phyloP scores from a whole-genome alignment of 2,329 filamentous ascomycete species.

The Alternaria angustiovoidea region DNA sequence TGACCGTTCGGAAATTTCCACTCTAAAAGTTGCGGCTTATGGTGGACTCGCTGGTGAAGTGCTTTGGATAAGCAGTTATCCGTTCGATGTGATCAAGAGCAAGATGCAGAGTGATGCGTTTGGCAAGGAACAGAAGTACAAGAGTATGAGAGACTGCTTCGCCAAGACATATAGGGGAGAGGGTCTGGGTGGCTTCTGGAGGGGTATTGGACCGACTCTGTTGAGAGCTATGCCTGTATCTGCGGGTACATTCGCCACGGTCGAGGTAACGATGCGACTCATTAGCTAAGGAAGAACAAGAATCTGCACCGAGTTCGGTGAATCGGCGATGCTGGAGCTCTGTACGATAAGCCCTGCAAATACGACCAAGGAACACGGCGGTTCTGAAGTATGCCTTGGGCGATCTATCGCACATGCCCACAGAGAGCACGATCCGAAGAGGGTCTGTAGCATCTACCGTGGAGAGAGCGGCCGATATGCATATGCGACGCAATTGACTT shows the following conservation, averaged over 20 bases:
- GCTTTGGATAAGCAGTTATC: conserved; percentile 92
- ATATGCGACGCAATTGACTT: not conserved
- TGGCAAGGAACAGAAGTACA: conserved; percentile 74
- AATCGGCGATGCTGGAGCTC: not conserved
- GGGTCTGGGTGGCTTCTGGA: conserved; percentile 89
- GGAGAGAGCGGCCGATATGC: not conserved
- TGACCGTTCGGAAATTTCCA: conserved; percentile 78
- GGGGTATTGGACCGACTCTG: conserved; percentile 87
- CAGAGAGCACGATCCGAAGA: not conserved
- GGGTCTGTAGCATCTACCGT: not conserved
- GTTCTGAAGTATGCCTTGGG: not conserved
- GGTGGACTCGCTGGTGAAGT: conserved; percentile 93
- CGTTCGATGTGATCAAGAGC: conserved; percentile 97
- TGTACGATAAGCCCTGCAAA: not conserved
- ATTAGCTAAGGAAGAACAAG: conserved; percentile 19
- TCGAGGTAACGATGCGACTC: conserved; percentile 36
- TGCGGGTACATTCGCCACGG: conserved; percentile 93
- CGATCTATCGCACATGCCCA: not conserved
- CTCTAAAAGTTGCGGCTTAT: conserved; percentile 87
- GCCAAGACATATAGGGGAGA: conserved; percentile 79
- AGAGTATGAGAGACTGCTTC: conserved; percentile 88
- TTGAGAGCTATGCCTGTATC: conserved; percentile 96
- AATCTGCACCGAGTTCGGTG: not conserved
- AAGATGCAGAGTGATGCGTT: conserved; percentile 99
- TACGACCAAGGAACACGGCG: not conserved